These are phyloP conservation scores for Trichomonas vaginalis DNA, from an alignment of 208 protist species.

Conservation along the genomic window DNA sequence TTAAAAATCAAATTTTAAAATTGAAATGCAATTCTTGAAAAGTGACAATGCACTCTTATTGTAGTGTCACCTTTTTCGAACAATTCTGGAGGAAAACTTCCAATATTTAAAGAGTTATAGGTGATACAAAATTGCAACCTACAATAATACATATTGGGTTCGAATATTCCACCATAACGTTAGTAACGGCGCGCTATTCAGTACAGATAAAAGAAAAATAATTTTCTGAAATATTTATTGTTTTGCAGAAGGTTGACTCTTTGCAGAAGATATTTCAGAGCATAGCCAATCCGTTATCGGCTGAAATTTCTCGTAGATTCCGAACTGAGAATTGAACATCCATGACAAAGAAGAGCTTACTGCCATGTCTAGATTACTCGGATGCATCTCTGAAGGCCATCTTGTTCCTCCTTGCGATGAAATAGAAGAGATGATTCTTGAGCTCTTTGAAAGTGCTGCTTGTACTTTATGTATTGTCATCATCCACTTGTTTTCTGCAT, in stretches of 20 bases:
- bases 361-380: background rate
- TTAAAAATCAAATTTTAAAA: too few species aligned
- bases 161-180: too few species aligned
- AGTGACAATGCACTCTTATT: too few species aligned
- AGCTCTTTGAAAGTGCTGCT: background rate
- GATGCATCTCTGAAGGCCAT: background rate
- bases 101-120: too few species aligned
- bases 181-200: too few species aligned
- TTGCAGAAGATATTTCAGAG: background rate
- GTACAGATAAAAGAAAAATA: too few species aligned
- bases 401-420: background rate
- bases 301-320: background rate
- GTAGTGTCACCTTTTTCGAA: too few species aligned
- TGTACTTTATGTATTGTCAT: background rate
- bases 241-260: background rate
- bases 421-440: background rate
- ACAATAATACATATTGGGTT: too few species aligned
- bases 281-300: background rate
- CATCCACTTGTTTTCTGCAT: background rate
- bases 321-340: background rate
- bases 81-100: too few species aligned
- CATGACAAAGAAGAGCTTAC: background rate
- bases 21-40: too few species aligned
- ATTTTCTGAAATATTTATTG: too few species aligned
- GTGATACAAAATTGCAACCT: too few species aligned